Evolutionary conservation across 2,329 filamentous ascomycete species (phyloP).

Genomic region (Cladophialophora exuberans): DNA sequence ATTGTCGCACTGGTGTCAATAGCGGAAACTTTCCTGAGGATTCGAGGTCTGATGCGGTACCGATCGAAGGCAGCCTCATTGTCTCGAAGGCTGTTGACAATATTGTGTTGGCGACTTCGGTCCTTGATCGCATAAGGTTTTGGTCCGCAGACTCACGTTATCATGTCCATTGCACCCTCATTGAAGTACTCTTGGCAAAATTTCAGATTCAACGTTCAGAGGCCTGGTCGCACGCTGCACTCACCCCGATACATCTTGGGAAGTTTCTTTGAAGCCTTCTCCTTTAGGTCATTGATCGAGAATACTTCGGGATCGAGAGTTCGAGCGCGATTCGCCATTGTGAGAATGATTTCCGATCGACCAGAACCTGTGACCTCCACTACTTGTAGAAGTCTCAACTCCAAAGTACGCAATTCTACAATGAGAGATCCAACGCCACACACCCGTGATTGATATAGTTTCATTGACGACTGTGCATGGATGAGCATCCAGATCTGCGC

Average conservation of each 20-base stretch:
- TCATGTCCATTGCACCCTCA: conserved; percentile 59
- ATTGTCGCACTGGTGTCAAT: conserved; percentile 48
- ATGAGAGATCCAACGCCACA: too few species aligned
- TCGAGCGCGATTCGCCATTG: conserved; percentile 40
- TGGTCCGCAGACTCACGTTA: conserved; percentile 42
- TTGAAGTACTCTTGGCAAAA: conserved; percentile 57
- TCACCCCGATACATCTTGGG: conserved; percentile 24
- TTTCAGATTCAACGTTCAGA: neutral
- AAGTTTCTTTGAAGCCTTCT: conserved; percentile 21
- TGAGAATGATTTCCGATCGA: neutral
- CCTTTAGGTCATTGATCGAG: conserved; percentile 32
- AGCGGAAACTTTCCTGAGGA: conserved; percentile 42
- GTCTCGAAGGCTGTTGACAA: conserved; percentile 44
- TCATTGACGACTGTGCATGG: too few species aligned
- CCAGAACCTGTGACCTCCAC: too few species aligned
- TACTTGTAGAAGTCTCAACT: too few species aligned
- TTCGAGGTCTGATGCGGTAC: conserved; percentile 50
- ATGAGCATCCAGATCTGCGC: too few species aligned
- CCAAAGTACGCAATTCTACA: too few species aligned
- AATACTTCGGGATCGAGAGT: conserved; percentile 35
- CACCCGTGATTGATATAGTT: too few species aligned
- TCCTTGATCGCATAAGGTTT: conserved; percentile 29
- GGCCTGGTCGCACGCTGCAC: neutral
- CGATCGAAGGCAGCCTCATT: conserved; percentile 58
- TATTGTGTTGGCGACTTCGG: neutral